A percentile compares a stretch with the other conserved stretches of the same genome.
phyloP scores from a whole-genome alignment of 768 basidiomycete genomes.

The Tubosaeta sp. region DNA sequence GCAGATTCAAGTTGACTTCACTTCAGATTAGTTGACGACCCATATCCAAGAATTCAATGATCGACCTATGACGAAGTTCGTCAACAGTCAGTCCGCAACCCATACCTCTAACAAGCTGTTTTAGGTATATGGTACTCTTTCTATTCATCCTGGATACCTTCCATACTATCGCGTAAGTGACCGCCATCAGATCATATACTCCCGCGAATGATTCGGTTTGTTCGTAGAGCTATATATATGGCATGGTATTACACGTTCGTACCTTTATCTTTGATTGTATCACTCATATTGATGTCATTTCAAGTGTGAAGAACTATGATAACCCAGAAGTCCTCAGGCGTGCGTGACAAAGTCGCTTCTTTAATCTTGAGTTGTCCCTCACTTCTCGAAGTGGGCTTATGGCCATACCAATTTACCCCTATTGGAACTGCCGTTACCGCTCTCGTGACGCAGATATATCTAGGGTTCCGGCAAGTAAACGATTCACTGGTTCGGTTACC shows the following conservation, averaged over 20 bases:
- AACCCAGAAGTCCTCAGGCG: no score
- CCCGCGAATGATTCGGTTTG: no score
- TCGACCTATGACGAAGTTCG: constrained; percentile 3
- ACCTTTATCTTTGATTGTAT: no score
- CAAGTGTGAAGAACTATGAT: no score
- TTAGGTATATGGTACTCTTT: constrained; percentile 13
- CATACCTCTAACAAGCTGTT: background rate
- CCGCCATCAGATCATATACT: no score
- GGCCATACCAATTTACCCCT: constrained; percentile 51
- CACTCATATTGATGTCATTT: no score
- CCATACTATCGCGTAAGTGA: constrained; percentile 12
- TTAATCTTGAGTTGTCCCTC: background rate
- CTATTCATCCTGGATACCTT: constrained; percentile 13
- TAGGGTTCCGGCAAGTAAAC: constrained; percentile 40
- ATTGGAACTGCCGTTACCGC: constrained; percentile 44
- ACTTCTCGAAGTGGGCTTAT: constrained; percentile 33
- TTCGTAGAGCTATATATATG: no score
- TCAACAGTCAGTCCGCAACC: background rate
- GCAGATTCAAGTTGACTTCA: no score
- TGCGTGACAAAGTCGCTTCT: background rate
- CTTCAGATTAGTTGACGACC: no score
- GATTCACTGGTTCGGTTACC: background rate
- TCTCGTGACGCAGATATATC: constrained; percentile 46
- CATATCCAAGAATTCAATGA: constrained; percentile 12
- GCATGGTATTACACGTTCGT: no score